Base-by-base conservation (phyloP, 2,329 filamentous ascomycete species). In the Ascochyta fabae region DNA sequence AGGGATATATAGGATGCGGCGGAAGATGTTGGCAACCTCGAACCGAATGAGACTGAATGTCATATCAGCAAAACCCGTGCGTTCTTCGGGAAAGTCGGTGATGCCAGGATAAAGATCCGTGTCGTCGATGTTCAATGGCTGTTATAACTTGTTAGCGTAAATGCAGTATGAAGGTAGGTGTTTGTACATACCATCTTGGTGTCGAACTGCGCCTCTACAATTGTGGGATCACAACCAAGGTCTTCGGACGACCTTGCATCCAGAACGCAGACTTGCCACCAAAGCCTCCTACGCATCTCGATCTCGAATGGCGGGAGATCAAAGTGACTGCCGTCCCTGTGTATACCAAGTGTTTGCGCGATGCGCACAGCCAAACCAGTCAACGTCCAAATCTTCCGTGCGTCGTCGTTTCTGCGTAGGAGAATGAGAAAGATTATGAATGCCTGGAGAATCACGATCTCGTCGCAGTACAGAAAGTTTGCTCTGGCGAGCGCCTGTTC, bases 401-500 rank as follows among this genome's bases (percentile, higher is more conserved):
- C 78, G 59, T 81, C 78, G 59, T 77, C 78, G 52, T 81, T 81
- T 5, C 82, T 77, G 13, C 84, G 80, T 60, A 79, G 74, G 70
- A 84, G 77, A 39, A 86, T 83, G 23, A 89, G 71, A 66, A 88
- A 89, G 15, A 88, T 75, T 9, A 86, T 77, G 34, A 87, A 82
- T 0, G 86, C 84, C 70, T 89, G 86, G 15, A 89, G 73, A 9
- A 88, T 81, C 34, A 86, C 76, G 19, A 86, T 76, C 65, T 86
- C 87, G 53, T 86, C 83, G 7, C 84, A 86, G 52, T 82, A 84
- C 1, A 90, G 68, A 46, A 89, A 82, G 58, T 86, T 84, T 7
- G 86, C 86, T 45, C 84, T 80, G 3, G 87, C 83, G 40, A 89
- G 75, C 2, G 84, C 84, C 66, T 89, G 86, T 65, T 89, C 86